Evolutionary conservation across 2,329 filamentous ascomycete genomes (phyloP).

Genomic region (Pyrenochaeta sp.): DNA sequence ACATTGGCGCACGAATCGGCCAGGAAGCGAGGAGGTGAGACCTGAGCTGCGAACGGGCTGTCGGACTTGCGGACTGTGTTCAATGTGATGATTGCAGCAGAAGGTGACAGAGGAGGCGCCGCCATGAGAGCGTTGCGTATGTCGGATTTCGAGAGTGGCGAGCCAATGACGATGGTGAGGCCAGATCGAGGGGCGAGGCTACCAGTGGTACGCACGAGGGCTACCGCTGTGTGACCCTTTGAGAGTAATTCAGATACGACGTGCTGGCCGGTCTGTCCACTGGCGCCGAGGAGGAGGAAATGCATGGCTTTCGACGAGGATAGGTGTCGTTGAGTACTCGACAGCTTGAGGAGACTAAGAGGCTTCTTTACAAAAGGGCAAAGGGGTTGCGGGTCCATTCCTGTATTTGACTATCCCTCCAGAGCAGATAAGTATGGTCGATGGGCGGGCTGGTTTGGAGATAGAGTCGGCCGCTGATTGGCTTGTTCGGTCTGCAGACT

Average conservation of each 20-base stretch:
- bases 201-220: constrained; percentile 11
- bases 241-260: constrained; percentile 15
- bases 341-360: background rate
- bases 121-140: constrained; percentile 9
- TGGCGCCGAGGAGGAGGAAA: constrained; percentile 15
- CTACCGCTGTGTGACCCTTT: constrained; percentile 13
- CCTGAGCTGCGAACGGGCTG: constrained; percentile 11
- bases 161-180: constrained; percentile 15
- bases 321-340: background rate
- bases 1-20: constrained; percentile 20
- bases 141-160: constrained; percentile 13
- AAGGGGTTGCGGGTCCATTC: background rate
- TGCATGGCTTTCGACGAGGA: constrained; percentile 4
- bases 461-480: constrained; percentile 7
- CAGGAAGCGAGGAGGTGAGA: constrained; percentile 15
- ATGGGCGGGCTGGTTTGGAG: background rate
- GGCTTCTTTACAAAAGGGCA: background rate
- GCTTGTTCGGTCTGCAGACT: constrained; percentile 9
- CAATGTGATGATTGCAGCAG: constrained; percentile 15
- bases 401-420: background rate
- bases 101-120: constrained; percentile 4
- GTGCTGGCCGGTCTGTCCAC: constrained; percentile 12
- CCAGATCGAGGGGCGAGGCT: constrained; percentile 9
- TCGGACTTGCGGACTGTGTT: constrained; percentile 16
- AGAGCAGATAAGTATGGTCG: background rate